These are phyloP conservation scores for Mrakia blollopis DNA, from an alignment of 768 basidiomycete species.

Conservation along the genomic window DNA sequence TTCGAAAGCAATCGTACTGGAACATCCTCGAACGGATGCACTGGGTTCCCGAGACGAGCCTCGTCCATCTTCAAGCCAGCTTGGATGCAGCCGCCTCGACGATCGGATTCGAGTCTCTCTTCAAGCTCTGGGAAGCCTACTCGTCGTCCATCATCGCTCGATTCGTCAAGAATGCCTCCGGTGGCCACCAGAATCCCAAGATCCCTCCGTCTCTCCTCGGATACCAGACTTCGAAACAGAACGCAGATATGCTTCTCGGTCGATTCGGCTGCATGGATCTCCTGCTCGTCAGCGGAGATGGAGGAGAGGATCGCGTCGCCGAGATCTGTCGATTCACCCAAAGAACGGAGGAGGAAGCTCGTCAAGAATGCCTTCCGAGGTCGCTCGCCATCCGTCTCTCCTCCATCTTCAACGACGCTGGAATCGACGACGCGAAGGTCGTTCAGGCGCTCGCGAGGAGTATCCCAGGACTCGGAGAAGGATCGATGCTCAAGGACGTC, in stretches of 20 bases:
- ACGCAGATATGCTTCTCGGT: constrained; percentile 48
- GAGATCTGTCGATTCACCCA: constrained; percentile 61
- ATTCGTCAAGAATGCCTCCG: constrained; percentile 46
- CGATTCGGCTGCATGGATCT: constrained; percentile 60
- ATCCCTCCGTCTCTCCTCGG: constrained; percentile 73
- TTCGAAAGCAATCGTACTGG: constrained; percentile 79
- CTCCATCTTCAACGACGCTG: neutral
- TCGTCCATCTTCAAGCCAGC: constrained; percentile 50
- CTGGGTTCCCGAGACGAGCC: constrained; percentile 44
- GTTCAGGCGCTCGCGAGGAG: neutral
- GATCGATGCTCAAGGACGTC: neutral
- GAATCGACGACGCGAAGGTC: neutral
- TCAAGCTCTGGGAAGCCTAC: constrained; percentile 70
- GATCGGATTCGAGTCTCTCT: constrained; percentile 60
- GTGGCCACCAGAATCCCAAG: constrained; percentile 44
- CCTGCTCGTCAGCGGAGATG: constrained; percentile 55
- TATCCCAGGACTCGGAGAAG: neutral
- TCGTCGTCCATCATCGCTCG: constrained; percentile 61
- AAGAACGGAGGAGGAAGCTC: constrained; percentile 52
- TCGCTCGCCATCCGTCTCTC: constrained; percentile 5
- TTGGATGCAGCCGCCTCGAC: constrained; percentile 60
- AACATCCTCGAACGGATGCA: constrained; percentile 64
- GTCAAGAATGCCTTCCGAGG: constrained; percentile 50
- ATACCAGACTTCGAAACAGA: constrained; percentile 61
- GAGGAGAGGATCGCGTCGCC: constrained; percentile 48